Base-by-base conservation (phyloP, 768 basidiomycete species). In the Suillus placidus region DNA sequence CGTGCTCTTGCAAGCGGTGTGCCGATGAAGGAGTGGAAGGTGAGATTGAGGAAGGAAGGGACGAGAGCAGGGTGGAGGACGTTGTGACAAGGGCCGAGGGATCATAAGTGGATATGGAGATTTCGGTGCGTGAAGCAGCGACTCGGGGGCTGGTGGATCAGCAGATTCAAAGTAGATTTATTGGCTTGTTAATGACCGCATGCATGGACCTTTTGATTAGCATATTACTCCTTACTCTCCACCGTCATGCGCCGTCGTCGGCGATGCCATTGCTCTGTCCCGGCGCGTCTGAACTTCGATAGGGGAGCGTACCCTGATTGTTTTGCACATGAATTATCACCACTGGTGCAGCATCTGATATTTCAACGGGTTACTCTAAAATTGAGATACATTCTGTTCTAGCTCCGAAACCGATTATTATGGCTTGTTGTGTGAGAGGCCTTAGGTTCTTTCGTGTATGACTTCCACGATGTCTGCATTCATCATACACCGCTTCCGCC, bases 1-100 rank as follows among this genome's bases (percentile, higher is more conserved):
- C 90, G 13, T 95, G 93, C 72, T 76, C 79, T 60, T 95, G 93
- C 73, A 76, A 81, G 62, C 84, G 86, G 52, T 94, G 93, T 73
- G 72, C 76, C 43, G 80, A 78, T 62, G 93, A 94, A 74, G 83
- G 74, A 6, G 73, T 78, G 60, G 73, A 75, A 20, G 68, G 74
- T 43, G 72, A 80, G 62, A 67, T 80, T 37, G 76, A 74, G n/a
- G 71, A 76, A 13, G 75, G 77, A 64, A 78, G 77, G 70, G 88
- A 90, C 71, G 84, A 83, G 69, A 87, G 87, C 30, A 81, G 75
- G 68, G 77, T 83, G 42, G 84, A 83, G 67, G 72, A 70, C 12
- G 71, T 73, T 47, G 79, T 81, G 45, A 69, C 70, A 35, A 74
- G 65, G 60, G 70, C 74, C n/a, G 77, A 77, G 62, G 74, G 70